Base-by-base conservation (phyloP, 2,329 filamentous ascomycete species). In the Cladosporium halotolerans region DNA sequence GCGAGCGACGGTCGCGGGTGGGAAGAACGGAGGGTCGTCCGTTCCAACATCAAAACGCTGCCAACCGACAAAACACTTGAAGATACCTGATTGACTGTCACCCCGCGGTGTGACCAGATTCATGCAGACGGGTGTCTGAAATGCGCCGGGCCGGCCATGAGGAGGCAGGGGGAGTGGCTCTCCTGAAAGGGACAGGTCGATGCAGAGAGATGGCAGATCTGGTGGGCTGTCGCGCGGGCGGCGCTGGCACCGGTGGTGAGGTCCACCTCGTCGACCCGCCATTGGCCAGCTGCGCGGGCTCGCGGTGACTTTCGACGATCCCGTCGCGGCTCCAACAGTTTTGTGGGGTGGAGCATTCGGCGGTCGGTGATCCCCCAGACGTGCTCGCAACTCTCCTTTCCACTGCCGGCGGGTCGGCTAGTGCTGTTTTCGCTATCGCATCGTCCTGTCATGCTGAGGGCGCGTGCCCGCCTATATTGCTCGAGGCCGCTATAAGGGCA, bases 41-140 rank as follows among this genome's bases (percentile, higher is more conserved):
- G 23, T 28, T 28, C 23, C 23, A 28, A 28, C 23, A 28, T 28
- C 23, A 28, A 28, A 28, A 28, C 23, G 23, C 23, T 28, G 23
- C 23, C 23, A 28, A 28, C 23, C 23, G 23, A 38, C 40, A 36
- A 16, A 44, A 44, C 48, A 51, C 48, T 51, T 51, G 48, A 51
- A 51, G 48, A 51, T 19, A 51, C 19, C 19, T 51, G 23, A 28
- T 7, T 28, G 23, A 28, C 5, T 28, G 23, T 28, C 23, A 28
- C 23, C 23, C 23, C 48, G 40, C 43, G 48, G 31, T 36, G 48
- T 39, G 41, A 51, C 38, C 36, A 39, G 36, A 8, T 39, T 39
- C 36, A 51, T 51, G 48, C 48, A 51, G 48, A 51, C 31, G 16
- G 40, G 16, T 51, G 48, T 51, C 48, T 51, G 39, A 28, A 16